Evolutionary conservation across 441 rosid genomes (phyloP).

Genomic region (Francoa sonchifolia): DNA sequence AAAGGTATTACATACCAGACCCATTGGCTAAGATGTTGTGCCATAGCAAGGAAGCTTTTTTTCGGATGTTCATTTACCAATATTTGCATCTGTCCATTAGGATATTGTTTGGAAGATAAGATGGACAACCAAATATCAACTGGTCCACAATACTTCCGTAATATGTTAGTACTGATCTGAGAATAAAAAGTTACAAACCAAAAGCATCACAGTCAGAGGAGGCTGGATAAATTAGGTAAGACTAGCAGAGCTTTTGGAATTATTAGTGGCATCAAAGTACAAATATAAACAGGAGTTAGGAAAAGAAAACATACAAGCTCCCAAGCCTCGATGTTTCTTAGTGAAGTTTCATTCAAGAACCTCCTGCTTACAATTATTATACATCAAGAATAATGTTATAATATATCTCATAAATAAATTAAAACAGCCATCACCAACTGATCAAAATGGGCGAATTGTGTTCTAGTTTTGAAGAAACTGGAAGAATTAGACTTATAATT

Average conservation of each 20-base stretch:
- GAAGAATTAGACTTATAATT: neutral
- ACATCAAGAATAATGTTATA: neutral
- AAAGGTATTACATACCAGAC: conserved; percentile 40
- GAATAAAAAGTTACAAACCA: too few relatives aligned
- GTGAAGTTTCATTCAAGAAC: conserved; percentile 28
- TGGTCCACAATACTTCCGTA: conserved; percentile 76
- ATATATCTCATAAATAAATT: too few relatives aligned
- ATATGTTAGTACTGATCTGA: conserved; percentile 51
- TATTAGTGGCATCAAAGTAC: neutral
- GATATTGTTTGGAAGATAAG: conserved; percentile 14
- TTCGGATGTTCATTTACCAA: conserved; percentile 37
- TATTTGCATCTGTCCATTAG: conserved; percentile 16
- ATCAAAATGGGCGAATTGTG: neutral
- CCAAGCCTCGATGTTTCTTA: conserved; percentile 52
- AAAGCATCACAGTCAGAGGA: neutral
- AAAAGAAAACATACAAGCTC: conserved; percentile 45
- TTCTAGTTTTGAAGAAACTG: neutral
- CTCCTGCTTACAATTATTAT: conserved; percentile 27
- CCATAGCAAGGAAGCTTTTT: conserved; percentile 61
- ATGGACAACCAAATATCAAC: conserved; percentile 57
- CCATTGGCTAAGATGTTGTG: conserved; percentile 76
- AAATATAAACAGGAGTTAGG: neutral
- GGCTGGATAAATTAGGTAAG: neutral
- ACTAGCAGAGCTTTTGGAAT: neutral
- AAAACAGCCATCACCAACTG: neutral